Percentiles rank a stretch among this genome's conserved stretches.
Evolutionary conservation across 345 rosid species (phyloP).

Genomic region (Hypericum perforatum): DNA sequence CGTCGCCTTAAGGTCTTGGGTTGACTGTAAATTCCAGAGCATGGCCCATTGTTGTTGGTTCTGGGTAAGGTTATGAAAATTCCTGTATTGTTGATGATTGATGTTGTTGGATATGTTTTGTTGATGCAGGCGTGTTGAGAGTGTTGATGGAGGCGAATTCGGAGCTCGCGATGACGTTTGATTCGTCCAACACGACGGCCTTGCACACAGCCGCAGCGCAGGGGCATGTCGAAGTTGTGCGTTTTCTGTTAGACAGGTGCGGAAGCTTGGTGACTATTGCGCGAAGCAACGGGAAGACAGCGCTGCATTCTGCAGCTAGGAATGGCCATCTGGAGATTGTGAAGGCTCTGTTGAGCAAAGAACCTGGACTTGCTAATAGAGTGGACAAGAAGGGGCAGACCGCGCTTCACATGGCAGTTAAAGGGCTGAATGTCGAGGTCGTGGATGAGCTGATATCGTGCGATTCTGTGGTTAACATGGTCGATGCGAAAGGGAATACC

Average conservation of each 20-base stretch:
- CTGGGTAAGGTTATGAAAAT: not conserved
- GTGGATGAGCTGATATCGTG: conserved; percentile 45
- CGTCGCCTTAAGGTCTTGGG: too few species aligned
- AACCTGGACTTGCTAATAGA: conserved; percentile 41
- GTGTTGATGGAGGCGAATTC: conserved; percentile 53
- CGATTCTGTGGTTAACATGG: conserved; percentile 47
- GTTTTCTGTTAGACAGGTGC: conserved; percentile 50
- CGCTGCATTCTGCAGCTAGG: conserved; percentile 79
- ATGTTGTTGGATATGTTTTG: not conserved
- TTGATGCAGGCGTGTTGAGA: conserved; percentile 45
- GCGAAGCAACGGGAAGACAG: conserved; percentile 65
- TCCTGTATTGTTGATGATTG: not conserved
- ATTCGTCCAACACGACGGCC: conserved; percentile 64
- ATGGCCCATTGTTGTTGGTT: not conserved
- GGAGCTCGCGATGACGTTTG: conserved; percentile 65
- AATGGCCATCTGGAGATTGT: conserved; percentile 76
- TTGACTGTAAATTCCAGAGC: not conserved
- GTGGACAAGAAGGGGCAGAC: conserved; percentile 80
- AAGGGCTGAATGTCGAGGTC: conserved; percentile 54
- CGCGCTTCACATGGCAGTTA: conserved; percentile 89
- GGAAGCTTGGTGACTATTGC: conserved; percentile 50
- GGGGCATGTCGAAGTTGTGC: conserved; percentile 63
- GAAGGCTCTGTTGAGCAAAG: conserved; percentile 47
- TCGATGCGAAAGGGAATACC: conserved; percentile 67
- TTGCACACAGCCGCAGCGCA: conserved; percentile 77